Evolutionary conservation across 2,329 filamentous ascomycete genomes (phyloP), one percentile per base, ranked within the genome.

Genomic region (Cercospora brassicicola): DNA sequence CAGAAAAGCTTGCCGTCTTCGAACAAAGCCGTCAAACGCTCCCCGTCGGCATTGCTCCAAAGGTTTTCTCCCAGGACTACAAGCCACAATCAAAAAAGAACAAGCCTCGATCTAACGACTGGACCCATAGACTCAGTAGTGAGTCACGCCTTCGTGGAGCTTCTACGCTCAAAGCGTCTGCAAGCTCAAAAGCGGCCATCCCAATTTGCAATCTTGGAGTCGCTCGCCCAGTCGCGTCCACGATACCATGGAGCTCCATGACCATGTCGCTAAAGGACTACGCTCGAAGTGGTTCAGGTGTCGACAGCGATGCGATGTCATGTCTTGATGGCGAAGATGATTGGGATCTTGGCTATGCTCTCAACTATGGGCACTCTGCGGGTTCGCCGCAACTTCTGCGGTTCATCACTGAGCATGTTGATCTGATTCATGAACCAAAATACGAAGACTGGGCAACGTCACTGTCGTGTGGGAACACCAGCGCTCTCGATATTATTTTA

Each of bases 391-490:
- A 75, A 64, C 51, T 77, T 1, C 64, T 78, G 9, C 69, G 71
- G 2, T 76, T 72, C 68, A 56, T 78, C 28, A 76, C 73, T 4
- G 75, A 76, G 64, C 75, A 77, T 61, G 67, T 74, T 1, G 70
- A 74, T 39, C 57, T 77, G 5, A 69, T 78, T 15, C 76, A 79
- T 33, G 59, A 76, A 18, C 77, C 77, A 8, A 75, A 73, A 3
- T 78, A 79, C 61, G 56, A 66, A 9, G 76, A 78, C 51, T 79
- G 77, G 76, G 72, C 74, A 30, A 67, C 67, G 20, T 72, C 68
- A 53, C 55, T 78, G 39, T 78, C 76, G 0, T 72, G 73, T 64
- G 77, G 77, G 0, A 75, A 69, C 2, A 77, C 76, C 2, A 75
- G 75, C n/a, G 77, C 76, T 3, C 63, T 78, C 11, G 76, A 79